Evolutionary conservation across 305 asterid species (phyloP).

Genomic region (Fraxinus sp.): DNA sequence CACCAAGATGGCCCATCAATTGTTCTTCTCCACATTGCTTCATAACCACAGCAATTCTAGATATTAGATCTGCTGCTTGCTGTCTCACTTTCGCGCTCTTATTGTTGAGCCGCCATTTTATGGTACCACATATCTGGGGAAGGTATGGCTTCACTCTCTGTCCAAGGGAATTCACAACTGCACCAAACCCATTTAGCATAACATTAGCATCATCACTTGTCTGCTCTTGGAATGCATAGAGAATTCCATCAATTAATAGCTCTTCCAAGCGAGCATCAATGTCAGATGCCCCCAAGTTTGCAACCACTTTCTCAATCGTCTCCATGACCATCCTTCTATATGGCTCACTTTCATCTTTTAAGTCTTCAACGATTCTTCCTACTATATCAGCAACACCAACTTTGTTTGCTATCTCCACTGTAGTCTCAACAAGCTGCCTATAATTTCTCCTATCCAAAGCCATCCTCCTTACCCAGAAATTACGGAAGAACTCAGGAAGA

Average conservation of each 20-base stretch:
- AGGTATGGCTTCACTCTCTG: too few species aligned
- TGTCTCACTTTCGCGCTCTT: too few species aligned
- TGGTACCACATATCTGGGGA: too few species aligned
- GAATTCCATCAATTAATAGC: slow-evolving; percentile 71
- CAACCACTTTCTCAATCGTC: slow-evolving; percentile 96
- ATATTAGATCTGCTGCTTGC: too few species aligned
- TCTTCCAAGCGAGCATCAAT: slow-evolving; percentile 89
- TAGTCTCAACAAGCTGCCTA: slow-evolving; percentile 91
- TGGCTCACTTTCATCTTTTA: slow-evolving; percentile 95
- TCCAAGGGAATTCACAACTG: too few species aligned
- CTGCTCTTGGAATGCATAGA: too few species aligned
- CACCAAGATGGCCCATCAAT: slow-evolving; percentile 95
- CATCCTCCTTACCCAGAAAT: slow-evolving; percentile 97
- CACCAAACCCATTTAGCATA: too few species aligned
- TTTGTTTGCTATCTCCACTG: slow-evolving; percentile 95
- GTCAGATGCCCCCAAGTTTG: slow-evolving; percentile 85
- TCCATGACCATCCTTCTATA: slow-evolving; percentile 99
- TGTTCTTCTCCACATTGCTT: slow-evolving; percentile 84
- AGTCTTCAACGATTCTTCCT: slow-evolving; percentile 88
- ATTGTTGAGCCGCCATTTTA: too few species aligned
- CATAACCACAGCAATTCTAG: too few species aligned
- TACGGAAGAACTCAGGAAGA: slow-evolving; percentile 92
- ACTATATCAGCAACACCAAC: slow-evolving; percentile 96
- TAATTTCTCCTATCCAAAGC: slow-evolving; percentile 93
- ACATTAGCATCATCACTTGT: too few species aligned